phyloP scores from a whole-genome alignment of 148 eudicot genomes.

The Rhododendron vialii region DNA sequence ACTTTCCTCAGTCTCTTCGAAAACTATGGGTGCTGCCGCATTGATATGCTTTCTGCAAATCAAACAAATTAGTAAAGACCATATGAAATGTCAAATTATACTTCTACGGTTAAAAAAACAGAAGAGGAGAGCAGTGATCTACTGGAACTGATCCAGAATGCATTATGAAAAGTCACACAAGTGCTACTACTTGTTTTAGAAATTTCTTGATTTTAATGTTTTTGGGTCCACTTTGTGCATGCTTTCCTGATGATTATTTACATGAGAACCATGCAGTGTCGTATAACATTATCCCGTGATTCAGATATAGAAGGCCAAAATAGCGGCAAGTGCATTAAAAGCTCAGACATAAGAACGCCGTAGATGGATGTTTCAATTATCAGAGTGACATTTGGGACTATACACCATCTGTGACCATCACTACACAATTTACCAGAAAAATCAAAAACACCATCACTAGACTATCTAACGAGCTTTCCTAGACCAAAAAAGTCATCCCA shows the following conservation, averaged over 20 bases:
- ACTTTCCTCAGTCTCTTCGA: conserved; percentile 47
- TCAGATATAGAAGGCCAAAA: background rate
- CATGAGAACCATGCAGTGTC: background rate
- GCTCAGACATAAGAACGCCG: background rate
- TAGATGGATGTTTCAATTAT: background rate
- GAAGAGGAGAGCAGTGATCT: background rate
- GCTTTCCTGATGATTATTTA: background rate
- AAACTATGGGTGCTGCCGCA: conserved; percentile 28
- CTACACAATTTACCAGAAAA: background rate
- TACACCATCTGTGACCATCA: too few species aligned
- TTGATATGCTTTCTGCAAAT: conserved; percentile 39
- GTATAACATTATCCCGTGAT: background rate
- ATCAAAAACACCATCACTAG: background rate
- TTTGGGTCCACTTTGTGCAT: background rate
- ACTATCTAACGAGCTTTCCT: background rate
- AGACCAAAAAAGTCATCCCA: background rate
- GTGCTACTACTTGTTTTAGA: background rate
- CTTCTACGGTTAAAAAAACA: background rate
- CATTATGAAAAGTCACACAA: background rate
- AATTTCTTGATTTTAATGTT: background rate
- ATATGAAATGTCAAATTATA: background rate
- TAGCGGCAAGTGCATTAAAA: background rate
- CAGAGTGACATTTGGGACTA: background rate
- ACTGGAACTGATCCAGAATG: background rate
- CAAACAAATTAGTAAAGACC: background rate